A percentile compares a stretch with the other conserved stretches of the same genome.
phyloP scores from a whole-genome alignment of 2,329 filamentous ascomycete genomes.

The Didymella segeticola region DNA sequence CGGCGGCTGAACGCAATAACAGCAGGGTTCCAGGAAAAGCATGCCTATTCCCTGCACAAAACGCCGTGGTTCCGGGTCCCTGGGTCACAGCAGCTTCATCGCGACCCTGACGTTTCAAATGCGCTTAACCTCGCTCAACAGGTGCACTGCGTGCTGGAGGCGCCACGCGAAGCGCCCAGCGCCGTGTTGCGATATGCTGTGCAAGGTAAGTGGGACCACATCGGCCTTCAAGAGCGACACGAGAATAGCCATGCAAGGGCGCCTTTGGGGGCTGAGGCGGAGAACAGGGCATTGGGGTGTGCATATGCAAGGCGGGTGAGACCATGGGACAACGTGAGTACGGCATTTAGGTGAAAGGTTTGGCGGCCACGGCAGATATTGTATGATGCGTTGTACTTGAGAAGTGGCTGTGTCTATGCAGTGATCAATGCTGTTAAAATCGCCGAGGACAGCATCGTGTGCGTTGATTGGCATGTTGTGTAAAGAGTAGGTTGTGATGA shows the following conservation, averaged over 20 bases:
- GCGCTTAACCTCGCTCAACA: constrained; percentile 3
- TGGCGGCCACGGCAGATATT: constrained; percentile 8
- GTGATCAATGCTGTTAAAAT: constrained; percentile 13
- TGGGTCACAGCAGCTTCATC: background rate
- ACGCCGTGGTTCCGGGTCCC: background rate
- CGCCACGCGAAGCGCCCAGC: constrained; percentile 3
- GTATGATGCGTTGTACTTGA: background rate
- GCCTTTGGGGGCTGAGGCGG: background rate
- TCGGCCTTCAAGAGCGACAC: background rate
- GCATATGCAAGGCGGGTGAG: constrained; percentile 11
- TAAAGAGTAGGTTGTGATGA: constrained; percentile 3
- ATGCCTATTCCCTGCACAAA: background rate
- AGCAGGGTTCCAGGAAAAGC: too few species aligned
- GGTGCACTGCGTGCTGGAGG: constrained; percentile 7
- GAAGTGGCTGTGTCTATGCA: background rate
- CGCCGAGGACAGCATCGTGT: constrained; percentile 5
- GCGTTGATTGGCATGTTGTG: constrained; percentile 5
- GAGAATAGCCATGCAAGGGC: constrained; percentile 8
- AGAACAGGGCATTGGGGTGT: background rate
- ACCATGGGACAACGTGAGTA: background rate
- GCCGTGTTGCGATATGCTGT: background rate
- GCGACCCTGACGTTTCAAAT: constrained; percentile 1
- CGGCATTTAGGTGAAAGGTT: constrained; percentile 4
- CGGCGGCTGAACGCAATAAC: too few species aligned
- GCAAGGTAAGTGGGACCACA: background rate